Evolutionary conservation across 352 stramenopile genomes (phyloP), one percentile per base, ranked within the genome.

Genomic region (Phytophthora pini): DNA sequence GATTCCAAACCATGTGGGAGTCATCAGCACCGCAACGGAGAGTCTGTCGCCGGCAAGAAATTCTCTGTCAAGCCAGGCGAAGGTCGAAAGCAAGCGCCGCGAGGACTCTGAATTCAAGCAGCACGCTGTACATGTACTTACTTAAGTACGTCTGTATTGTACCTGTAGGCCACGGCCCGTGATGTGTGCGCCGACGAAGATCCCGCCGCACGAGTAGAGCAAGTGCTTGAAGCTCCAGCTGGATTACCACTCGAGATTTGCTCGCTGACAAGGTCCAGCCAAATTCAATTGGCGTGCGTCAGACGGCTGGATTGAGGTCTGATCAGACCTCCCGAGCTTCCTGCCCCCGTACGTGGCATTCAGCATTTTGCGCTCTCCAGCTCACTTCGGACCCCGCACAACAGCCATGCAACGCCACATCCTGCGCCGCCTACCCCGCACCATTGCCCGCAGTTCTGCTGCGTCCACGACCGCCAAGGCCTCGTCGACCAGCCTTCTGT

Each of bases 331-430:
- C 6, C 24, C 32, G 27, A 39, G 34, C 38, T 56, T 38, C 48
- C 4, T 53, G 24, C 24, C 24, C 24, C 24, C 24, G 61, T 48
- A 36, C 31, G 31, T 36, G 31, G 0, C 65, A 73, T 73, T 69
- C 52, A 50, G 54, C 58, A 58, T 64, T 65, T 69, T 54, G 32
- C 59, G 39, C 29, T 22, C 53, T 31, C 32, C 31, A 56, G n/a
- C 31, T 62, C 40, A 65, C 46, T 52, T 12, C 51, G 38, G 32
- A 61, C 56, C 50, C 22, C 49, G 27, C 46, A 56, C 32, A 27
- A 53, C 22, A 58, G 36, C 51, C 57, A 84, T 86, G 77, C 74
- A 83, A 58, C 72, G 74, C 55, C 68, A 79, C 32, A 58, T 79
- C 15, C 65, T 85, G 43, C 77, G 77, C 34, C 74, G 72, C 39